phyloP scores from a whole-genome alignment of 2,329 filamentous ascomycete species.

The Neoarthrinium moseri region DNA sequence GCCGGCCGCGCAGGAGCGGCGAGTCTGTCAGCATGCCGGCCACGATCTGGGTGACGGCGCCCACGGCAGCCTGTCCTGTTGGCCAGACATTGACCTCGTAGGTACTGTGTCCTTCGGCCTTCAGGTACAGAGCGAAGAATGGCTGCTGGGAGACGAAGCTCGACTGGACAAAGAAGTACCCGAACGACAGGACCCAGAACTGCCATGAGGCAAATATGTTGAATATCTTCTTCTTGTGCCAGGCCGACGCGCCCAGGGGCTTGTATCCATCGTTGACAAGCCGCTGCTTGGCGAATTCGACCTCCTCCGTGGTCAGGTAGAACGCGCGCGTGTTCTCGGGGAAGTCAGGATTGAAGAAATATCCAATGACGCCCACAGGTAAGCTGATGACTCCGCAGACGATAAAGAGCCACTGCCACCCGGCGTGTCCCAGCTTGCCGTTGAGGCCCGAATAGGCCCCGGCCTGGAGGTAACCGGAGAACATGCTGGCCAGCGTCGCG shows the following conservation, averaged over 20 bases:
- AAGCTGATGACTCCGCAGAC: slow-evolving; percentile 1
- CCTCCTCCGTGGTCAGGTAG: slow-evolving; percentile 3
- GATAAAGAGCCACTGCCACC: slow-evolving; percentile 3
- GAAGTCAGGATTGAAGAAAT: slow-evolving; percentile 1
- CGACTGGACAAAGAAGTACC: not conserved
- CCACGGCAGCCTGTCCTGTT: slow-evolving; percentile 10
- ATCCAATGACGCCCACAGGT: not conserved
- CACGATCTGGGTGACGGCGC: slow-evolving; percentile 13
- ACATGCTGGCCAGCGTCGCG: not conserved
- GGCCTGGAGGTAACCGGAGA: not conserved
- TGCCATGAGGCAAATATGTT: not conserved
- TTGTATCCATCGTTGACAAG: slow-evolving; percentile 4
- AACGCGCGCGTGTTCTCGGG: slow-evolving; percentile 2
- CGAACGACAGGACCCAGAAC: slow-evolving; percentile 4
- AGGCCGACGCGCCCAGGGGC: slow-evolving; percentile 2
- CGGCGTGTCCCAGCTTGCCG: not conserved
- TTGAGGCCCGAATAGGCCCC: not conserved
- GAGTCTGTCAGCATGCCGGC: slow-evolving; percentile 16
- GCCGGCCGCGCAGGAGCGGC: slow-evolving; percentile 10
- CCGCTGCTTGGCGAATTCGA: slow-evolving; percentile 1
- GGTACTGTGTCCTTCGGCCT: slow-evolving; percentile 9
- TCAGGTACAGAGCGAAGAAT: not conserved
- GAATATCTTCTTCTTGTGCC: slow-evolving; percentile 3
- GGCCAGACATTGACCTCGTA: slow-evolving; percentile 10
- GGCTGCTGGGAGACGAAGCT: not conserved